These are phyloP conservation scores for Neopestalotiopsis sp. DNA, from an alignment of 2,329 filamentous ascomycete species.

Conservation along the genomic window DNA sequence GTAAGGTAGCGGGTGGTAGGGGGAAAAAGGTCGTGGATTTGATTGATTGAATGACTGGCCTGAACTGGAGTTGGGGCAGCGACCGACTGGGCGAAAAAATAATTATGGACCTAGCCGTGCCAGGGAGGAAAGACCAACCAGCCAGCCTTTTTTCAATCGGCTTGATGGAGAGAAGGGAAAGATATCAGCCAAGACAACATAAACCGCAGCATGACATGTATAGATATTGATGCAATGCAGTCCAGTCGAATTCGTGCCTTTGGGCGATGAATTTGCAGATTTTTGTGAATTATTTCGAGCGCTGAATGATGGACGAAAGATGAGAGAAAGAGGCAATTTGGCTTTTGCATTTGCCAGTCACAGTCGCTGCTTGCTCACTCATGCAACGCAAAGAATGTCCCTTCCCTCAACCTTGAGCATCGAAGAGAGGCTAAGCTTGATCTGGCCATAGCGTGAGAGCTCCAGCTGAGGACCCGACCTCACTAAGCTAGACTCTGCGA, in stretches of 20 bases:
- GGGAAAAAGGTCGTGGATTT: slow-evolving; percentile 16
- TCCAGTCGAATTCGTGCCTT: neutral
- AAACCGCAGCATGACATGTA: slow-evolving; percentile 23
- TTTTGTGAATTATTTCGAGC: neutral
- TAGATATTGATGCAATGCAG: neutral
- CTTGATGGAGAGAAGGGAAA: slow-evolving; percentile 15
- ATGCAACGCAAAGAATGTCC: neutral
- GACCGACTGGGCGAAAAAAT: slow-evolving; percentile 11
- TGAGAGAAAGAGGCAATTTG: slow-evolving; percentile 1
- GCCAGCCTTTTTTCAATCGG: neutral
- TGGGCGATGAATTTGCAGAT: neutral
- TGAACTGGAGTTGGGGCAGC: slow-evolving; percentile 2
- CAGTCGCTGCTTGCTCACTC: neutral
- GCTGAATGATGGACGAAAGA: neutral
- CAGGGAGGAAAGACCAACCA: slow-evolving; percentile 19
- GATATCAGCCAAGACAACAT: slow-evolving; percentile 20
- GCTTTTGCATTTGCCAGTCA: neutral
- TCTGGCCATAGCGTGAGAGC: neutral
- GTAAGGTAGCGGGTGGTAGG: slow-evolving; percentile 6
- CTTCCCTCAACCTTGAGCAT: neutral
- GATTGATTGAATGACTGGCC: slow-evolving; percentile 18
- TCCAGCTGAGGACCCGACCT: neutral
- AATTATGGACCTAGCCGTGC: slow-evolving; percentile 3
- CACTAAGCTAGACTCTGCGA: no score
- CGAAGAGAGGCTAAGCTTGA: neutral